phyloP scores from a whole-genome alignment of 2,329 filamentous ascomycete species.

The Fragosphaeria purpurea region DNA sequence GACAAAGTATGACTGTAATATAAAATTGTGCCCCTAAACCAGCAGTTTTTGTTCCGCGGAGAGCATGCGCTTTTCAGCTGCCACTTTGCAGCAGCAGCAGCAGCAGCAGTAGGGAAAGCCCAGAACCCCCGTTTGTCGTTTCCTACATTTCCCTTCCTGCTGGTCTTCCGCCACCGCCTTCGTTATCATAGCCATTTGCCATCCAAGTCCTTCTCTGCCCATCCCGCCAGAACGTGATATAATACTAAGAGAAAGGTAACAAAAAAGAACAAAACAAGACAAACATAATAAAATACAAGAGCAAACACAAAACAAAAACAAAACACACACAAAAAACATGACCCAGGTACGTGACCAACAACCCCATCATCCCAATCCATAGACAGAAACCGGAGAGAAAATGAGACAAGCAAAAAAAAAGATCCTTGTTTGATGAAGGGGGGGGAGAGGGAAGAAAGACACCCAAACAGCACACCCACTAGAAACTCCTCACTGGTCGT shows the following conservation, averaged over 20 bases:
- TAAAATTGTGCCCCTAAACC: too few relatives aligned
- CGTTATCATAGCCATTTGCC: neutral
- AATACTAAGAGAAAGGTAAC: conserved; percentile 1
- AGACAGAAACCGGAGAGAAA: neutral
- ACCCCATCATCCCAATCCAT: conserved; percentile 3
- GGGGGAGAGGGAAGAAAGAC: neutral
- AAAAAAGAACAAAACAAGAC: neutral
- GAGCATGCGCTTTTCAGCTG: too few relatives aligned
- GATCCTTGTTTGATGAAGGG: neutral
- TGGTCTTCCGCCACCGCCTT: too few relatives aligned
- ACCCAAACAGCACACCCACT: neutral
- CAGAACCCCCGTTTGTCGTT: too few relatives aligned
- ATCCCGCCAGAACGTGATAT: conserved; percentile 3
- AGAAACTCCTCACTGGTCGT: too few relatives aligned
- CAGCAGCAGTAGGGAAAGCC: too few relatives aligned
- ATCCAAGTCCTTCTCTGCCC: neutral
- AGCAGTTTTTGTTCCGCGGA: too few relatives aligned
- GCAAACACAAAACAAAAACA: conserved; percentile 3
- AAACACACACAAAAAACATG: neutral
- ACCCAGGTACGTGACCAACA: neutral
- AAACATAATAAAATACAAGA: neutral
- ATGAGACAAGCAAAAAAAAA: neutral
- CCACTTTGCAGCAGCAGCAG: too few relatives aligned
- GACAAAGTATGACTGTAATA: too few relatives aligned
- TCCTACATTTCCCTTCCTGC: too few relatives aligned